Evolutionary conservation across 2,329 filamentous ascomycete species (phyloP).

Genomic region (Ustilaginoidea virens): DNA sequence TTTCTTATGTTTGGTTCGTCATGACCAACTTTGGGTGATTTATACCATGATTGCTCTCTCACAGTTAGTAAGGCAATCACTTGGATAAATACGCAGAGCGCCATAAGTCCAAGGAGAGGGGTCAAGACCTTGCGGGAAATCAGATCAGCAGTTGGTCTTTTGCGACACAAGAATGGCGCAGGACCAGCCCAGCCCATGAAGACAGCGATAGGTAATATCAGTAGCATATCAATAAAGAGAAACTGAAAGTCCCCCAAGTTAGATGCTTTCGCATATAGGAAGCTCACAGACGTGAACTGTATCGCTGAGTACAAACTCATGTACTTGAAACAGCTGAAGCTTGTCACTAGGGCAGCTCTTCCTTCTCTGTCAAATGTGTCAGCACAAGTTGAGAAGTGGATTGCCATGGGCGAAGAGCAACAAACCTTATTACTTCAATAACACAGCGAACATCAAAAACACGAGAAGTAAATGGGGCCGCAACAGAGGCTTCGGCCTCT

Average conservation of each 20-base stretch:
- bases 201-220: slow-evolving; percentile 91
- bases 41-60: slow-evolving; percentile 69
- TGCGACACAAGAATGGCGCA: slow-evolving; percentile 59
- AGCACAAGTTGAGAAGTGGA: background rate
- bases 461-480: slow-evolving; percentile 91
- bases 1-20: slow-evolving; percentile 78
- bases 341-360: slow-evolving; percentile 87
- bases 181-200: slow-evolving; percentile 98
- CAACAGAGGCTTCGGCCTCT: slow-evolving; percentile 92
- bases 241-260: slow-evolving; percentile 98
- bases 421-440: slow-evolving; percentile 76
- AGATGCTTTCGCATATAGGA: slow-evolving; percentile 83
- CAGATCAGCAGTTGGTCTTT: slow-evolving; percentile 80
- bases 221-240: slow-evolving; percentile 79
- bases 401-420: too few species aligned
- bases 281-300: slow-evolving; percentile 93
- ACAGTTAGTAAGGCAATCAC: slow-evolving; percentile 59
- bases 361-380: slow-evolving; percentile 51
- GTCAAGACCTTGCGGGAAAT: slow-evolving; percentile 86
- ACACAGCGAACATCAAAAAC: slow-evolving; percentile 96
- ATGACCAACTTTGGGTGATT: slow-evolving; percentile 60
- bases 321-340: slow-evolving; percentile 99
- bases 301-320: slow-evolving; percentile 99
- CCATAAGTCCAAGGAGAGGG: slow-evolving; percentile 78
- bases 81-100: slow-evolving; percentile 65